Conservation (phyloP, 352 stramenopile species). For the Phytophthora parvispora region DNA sequence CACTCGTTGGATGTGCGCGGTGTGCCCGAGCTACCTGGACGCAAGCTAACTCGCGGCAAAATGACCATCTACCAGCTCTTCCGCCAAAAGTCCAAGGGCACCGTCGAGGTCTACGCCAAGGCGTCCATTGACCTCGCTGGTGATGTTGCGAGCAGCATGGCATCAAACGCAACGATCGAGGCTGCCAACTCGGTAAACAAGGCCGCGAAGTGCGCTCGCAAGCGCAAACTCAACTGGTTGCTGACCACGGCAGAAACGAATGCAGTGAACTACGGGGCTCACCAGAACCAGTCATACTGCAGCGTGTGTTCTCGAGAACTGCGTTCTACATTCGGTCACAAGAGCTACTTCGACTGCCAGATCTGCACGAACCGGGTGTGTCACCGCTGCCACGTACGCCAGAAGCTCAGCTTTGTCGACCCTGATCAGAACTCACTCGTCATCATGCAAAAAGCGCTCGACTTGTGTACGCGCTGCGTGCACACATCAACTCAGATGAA, state of each 20-base stretch:
- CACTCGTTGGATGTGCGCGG: conserved; percentile 55
- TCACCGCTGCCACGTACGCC: conserved; percentile 33
- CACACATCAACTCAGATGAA: conserved; percentile 41
- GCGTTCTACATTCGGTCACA: conserved; percentile 21
- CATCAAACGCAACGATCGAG: conserved; percentile 22
- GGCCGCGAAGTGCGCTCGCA: conserved; percentile 29
- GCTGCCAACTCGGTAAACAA: conserved; percentile 17
- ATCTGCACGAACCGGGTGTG: conserved; percentile 39
- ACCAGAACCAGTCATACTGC: conserved; percentile 19
- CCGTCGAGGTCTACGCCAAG: conserved; percentile 46
- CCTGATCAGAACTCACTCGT: conserved; percentile 18
- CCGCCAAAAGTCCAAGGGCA: conserved; percentile 39
- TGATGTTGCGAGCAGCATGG: conserved; percentile 20
- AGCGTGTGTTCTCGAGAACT: conserved; percentile 34
- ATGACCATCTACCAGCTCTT: conserved; percentile 41
- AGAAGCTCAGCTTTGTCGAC: conserved; percentile 41
- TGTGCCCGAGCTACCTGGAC: conserved; percentile 38
- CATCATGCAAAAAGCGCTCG: conserved; percentile 31
- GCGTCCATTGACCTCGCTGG: conserved; percentile 32
- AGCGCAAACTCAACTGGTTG: conserved; percentile 45
- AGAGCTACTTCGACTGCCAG: conserved; percentile 28
- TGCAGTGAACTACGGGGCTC: neutral
- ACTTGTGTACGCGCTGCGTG: conserved; percentile 42
- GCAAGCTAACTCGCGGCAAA: conserved; percentile 40
- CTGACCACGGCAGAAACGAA: conserved; percentile 22